Base-by-base conservation (phyloP, 805 yeast genomes). In the Suhomyces sp. region DNA sequence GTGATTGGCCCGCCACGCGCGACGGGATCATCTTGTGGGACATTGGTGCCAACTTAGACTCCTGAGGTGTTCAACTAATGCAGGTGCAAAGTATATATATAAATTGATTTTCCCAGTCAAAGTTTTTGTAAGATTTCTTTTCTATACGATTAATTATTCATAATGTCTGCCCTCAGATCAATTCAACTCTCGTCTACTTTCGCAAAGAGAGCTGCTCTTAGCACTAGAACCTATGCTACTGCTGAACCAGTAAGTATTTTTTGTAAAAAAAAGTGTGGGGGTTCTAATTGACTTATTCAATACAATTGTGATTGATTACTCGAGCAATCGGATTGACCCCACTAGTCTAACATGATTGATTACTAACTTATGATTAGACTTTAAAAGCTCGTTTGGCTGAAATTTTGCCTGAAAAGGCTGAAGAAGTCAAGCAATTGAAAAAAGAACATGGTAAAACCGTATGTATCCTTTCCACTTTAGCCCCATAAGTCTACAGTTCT, bases 301-400 rank as follows among this genome's bases (percentile, higher is more conserved):
- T 9, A n/a, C 15, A 27, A 19, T 19, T 12, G 47, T 44, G 17
- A 6, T 25, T 5, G 4, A 25, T 15, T 22, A n/a, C 20, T 13
- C 6, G 17, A 4, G 15, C 41, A 29, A 21, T 20, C 24, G 49
- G 13, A 12, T 41, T n/a, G 6, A 13, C 10, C 17, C 8, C 20
- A 33, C 43, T 17, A 1, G 22, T 27, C 15, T 35, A 15, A 33
- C 2, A 29, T 15, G 24, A n/a, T n/a, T 7, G 2, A 37, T 13
- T 49, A 56, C 59, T 56, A 56, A 53, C 65, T 13, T 25, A 15
- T 66, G 50, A 37, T 22, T 68, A 82, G 80, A 85, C 97, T 58
- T 81, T 94, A 65, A 94, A 94, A 76, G 96, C 94, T 76, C 86
- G 96, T 71, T 92, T 94, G 69, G 96, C 91, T 52, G 96, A 89